Evolutionary conservation across 169 alveolate species (phyloP), one percentile per base, ranked within the genome.

Genomic region (Plasmodium knowlesi): DNA sequence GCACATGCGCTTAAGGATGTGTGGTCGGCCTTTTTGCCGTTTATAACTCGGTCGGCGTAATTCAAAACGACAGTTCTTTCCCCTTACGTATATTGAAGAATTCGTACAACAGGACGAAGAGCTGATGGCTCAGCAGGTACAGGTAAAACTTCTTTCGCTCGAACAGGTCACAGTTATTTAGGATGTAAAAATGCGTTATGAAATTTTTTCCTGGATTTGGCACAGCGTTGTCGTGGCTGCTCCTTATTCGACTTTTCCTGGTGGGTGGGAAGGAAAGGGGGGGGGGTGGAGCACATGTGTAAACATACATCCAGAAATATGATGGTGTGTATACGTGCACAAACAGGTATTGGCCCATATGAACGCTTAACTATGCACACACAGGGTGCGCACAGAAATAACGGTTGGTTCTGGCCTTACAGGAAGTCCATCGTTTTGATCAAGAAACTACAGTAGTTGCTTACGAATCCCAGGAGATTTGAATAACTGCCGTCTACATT

Each of bases 131-230:
- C n/a, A 90, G 83, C 61, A 90, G 39, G 37, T 90, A 90, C 41
- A 90, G 73, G 54, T 90, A 90, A 90, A 90, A 90, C 86, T 70
- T 71, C 41, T 90, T 90, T 28, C 74, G 67, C 37, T 90, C 94
- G 46, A 90, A 90, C 22, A 90, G 22, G 22, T 39, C 37, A n/a
- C 92, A 43, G 76, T 90, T 90, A 46, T 90, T 81, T 80, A 90
- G 19, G 83, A 90, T 70, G 39, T 80, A 90, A 34, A 81, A 90
- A 46, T 90, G 94, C 5, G 94, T 90, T 79, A 88, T 57, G 50
- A 30, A 81, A 10, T 5, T 14, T 19, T 30, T 54, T 12, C 25
- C 61, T 43, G 30, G 30, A 19, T 3, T 79, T 8, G 19, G 53
- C 53, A 71, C 82, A 41, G 71, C 71, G 8, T 28, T 39, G 50